Evolutionary conservation across 2,329 filamentous ascomycete species (phyloP).

Genomic region (Cadophora sp.): DNA sequence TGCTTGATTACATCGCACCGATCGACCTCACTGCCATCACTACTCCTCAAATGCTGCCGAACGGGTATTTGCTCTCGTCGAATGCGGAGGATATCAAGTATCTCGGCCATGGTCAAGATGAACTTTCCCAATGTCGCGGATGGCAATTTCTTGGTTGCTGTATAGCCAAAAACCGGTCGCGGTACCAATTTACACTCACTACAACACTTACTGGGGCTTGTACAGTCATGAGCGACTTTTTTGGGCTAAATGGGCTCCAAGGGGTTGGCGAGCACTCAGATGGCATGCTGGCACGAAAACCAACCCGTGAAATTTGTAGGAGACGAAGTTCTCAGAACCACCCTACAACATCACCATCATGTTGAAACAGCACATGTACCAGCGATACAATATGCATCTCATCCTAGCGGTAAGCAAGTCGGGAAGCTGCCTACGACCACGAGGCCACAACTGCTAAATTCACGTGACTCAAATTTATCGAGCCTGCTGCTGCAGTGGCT

Average conservation of each 20-base stretch:
- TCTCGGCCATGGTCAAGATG: constrained; percentile 45
- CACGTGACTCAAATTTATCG: too few species aligned
- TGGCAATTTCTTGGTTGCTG: constrained; percentile 57
- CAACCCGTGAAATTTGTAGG: too few species aligned
- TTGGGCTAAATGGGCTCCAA: constrained; percentile 40
- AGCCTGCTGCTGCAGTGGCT: too few species aligned
- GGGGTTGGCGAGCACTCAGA: constrained; percentile 24
- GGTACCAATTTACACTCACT: constrained; percentile 54
- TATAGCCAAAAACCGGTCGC: constrained; percentile 60
- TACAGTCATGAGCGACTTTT: constrained; percentile 47
- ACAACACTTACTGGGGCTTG: constrained; percentile 46
- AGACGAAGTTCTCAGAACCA: too few species aligned
- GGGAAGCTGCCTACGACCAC: too few species aligned
- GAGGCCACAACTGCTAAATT: too few species aligned
- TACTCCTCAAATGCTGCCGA: constrained; percentile 47
- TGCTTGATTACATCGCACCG: constrained; percentile 26
- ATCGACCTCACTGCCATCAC: constrained; percentile 35
- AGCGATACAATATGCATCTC: too few species aligned
- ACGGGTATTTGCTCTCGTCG: constrained; percentile 60
- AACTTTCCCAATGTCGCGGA: constrained; percentile 47
- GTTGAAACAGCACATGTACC: too few species aligned
- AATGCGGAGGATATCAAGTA: constrained; percentile 55
- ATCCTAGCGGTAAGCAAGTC: too few species aligned
- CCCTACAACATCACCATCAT: too few species aligned
- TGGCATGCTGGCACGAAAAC: too few species aligned